phyloP scores from a whole-genome alignment of 2,329 filamentous ascomycete genomes.

The Colletotrichum graminicola region DNA sequence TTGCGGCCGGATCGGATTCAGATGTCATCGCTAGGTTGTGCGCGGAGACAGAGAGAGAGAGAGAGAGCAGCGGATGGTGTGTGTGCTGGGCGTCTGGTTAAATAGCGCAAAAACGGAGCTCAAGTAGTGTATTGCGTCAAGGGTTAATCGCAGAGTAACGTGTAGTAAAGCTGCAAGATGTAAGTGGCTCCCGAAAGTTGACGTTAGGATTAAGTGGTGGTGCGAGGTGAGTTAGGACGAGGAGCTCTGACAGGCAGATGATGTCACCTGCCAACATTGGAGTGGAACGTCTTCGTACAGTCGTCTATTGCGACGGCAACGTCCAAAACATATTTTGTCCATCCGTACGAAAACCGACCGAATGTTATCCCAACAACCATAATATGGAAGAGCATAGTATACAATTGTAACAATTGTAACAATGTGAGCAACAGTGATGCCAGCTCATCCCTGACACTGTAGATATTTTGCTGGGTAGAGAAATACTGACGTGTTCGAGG shows the following conservation, averaged over 20 bases:
- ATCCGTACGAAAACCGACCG: no score
- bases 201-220: constrained; percentile 8
- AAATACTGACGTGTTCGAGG: no score
- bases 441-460: no score
- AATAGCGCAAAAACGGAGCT: not conserved
- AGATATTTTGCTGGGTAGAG: no score
- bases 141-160: not conserved
- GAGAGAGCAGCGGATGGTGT: not conserved
- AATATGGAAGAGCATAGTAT: no score
- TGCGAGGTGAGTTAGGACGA: constrained; percentile 11
- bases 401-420: no score
- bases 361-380: no score
- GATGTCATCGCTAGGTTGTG: constrained; percentile 32
- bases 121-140: not conserved
- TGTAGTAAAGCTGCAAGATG: not conserved
- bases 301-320: no score
- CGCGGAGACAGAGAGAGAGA: not conserved
- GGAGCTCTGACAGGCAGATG: constrained; percentile 36
- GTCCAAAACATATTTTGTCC: no score
- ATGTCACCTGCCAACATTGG: constrained; percentile 27
- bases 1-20: constrained; percentile 53
- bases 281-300: not conserved
- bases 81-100: not conserved
- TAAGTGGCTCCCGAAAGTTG: not conserved
- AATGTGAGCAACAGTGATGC: no score